These are phyloP conservation scores for Euphorbia schlechtendalii DNA, from an alignment of 441 rosid species.

Conservation along the genomic window DNA sequence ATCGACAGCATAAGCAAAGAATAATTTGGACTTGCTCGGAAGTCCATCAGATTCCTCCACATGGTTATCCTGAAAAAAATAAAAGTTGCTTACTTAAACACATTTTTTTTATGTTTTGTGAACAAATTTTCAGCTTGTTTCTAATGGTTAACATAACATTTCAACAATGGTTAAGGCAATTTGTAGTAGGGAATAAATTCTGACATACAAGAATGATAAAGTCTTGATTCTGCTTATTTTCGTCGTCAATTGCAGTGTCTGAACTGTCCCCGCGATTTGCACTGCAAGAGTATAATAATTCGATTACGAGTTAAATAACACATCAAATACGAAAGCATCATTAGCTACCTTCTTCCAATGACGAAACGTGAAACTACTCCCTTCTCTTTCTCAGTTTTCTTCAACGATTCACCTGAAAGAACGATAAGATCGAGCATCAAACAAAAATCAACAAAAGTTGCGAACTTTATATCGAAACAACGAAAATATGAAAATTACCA, in stretches of 20 bases:
- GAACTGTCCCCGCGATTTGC: constrained; percentile 72
- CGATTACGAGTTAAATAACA: neutral
- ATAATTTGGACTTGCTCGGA: constrained; percentile 60
- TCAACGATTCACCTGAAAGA: constrained; percentile 42
- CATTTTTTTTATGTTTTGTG: neutral
- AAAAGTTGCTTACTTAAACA: constrained; percentile 2
- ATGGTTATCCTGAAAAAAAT: constrained; percentile 48
- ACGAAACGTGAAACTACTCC: constrained; percentile 69
- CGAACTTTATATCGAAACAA: too few species aligned
- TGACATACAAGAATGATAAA: constrained; percentile 72
- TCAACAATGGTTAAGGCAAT: too few species aligned
- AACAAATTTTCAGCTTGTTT: neutral
- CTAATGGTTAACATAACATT: neutral
- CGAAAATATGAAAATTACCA: too few species aligned
- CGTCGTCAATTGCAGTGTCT: constrained; percentile 64
- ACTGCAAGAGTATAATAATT: constrained; percentile 36
- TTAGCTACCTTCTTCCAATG: constrained; percentile 71
- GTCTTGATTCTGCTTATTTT: constrained; percentile 72
- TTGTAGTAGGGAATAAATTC: too few species aligned
- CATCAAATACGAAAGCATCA: neutral
- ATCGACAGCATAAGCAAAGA: constrained; percentile 56
- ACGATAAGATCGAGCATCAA: neutral
- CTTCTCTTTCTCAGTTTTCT: constrained; percentile 59
- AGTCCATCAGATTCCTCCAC: constrained; percentile 58
- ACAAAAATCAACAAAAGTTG: neutral